Evolutionary conservation across 495 filamentous ascomycete genomes (phyloP), one percentile per base, ranked within the genome.

Genomic region (Podospora pseudopauciseta): DNA sequence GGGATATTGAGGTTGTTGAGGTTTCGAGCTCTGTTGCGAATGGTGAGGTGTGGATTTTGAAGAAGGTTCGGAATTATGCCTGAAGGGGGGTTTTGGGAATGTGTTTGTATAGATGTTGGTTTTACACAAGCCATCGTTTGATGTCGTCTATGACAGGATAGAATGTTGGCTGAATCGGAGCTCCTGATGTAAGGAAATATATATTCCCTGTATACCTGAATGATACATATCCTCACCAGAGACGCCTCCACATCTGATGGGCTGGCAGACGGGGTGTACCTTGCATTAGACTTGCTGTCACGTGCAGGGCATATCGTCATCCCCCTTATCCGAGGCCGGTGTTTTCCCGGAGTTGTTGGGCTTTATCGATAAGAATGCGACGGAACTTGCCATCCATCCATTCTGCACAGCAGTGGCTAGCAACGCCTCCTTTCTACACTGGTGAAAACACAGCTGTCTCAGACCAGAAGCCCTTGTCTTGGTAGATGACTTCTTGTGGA

Each of bases 1-100:
- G 87, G 3, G 84, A 86, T 67, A 86, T 97, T 28, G 87, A 92
- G 73, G 90, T 97, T 19, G 84, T 87, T 34, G 86, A 81, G 62
- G 77, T 96, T 65, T 88, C 87, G 0, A 87, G 89, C 73, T 82
- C 84, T 63, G 93, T 96, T 27, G 85, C 86, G 3, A 97, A 97
- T 78, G 94, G 94, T 19, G 90, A 97, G 77, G 87, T 97, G 32
- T 92, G 90, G 90, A 84, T 92, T 19, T 71, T 93, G 55, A 90
- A 90, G 65, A 79, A 79, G 4, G 89, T 89, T 39, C 80, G 91
- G 58, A 91, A 90, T 66, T 91, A 91, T 67, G 74, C 77, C 11
- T 81, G 68, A 74, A 11, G 39, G 15, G 39, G 15, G 9, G 39
- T 20, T 0, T 39, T 23, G 20, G 20, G 20, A 1, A 23, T 23